Conservation (phyloP, 331 rosid genomes). For the Erythrophleum ivorense region DNA sequence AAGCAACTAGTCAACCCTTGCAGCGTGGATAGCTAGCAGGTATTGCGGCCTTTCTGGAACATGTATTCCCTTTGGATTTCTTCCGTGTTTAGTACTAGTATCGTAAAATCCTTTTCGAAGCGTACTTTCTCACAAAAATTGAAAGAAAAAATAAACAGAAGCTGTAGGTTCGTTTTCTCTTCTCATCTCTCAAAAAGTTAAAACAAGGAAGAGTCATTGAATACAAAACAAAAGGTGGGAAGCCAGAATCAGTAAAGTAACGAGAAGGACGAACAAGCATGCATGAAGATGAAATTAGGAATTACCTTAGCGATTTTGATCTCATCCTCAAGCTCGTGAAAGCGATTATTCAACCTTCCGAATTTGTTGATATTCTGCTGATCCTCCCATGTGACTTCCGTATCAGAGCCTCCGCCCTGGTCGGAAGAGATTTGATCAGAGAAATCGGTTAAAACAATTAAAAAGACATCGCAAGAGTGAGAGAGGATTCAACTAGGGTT, state of each 20-base stretch:
- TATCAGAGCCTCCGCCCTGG: conserved; percentile 72
- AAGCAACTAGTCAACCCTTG: not conserved
- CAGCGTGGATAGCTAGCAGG: not conserved
- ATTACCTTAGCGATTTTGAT: conserved; percentile 54
- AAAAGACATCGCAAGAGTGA: not conserved
- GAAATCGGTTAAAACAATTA: conserved; percentile 3
- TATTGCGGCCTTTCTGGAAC: not conserved
- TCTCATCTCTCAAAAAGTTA: not conserved
- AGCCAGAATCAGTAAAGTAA: not conserved
- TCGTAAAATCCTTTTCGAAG: conserved; percentile 2
- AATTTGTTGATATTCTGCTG: conserved; percentile 77
- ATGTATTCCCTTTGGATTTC: not conserved
- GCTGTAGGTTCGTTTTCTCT: not conserved
- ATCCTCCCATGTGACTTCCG: conserved; percentile 83
- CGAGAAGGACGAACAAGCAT: not conserved
- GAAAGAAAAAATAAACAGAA: not conserved
- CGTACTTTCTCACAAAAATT: not conserved
- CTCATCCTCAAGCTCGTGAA: conserved; percentile 60
- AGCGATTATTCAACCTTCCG: conserved; percentile 69
- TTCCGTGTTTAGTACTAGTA: not conserved
- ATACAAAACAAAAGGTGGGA: not conserved
- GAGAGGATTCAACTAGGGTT: conserved; percentile 34
- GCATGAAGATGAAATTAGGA: not conserved
- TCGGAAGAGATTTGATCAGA: conserved; percentile 6
- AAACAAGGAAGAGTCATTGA: not conserved